These are phyloP conservation scores for Fusarium torulosum DNA, from an alignment of 2,329 filamentous ascomycete species.

Conservation along the genomic window DNA sequence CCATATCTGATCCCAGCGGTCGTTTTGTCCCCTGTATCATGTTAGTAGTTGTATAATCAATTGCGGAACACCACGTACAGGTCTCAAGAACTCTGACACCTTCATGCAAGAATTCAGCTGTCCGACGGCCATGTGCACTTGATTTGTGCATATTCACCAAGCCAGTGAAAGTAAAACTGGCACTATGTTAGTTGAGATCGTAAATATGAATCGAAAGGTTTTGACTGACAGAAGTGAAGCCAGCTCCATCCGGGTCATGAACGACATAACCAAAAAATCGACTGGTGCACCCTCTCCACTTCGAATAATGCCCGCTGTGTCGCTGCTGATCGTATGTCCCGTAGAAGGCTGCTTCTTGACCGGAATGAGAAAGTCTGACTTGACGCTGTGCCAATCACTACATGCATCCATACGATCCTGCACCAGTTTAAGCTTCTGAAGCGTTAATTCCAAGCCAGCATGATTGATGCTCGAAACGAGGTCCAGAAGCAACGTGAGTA, in stretches of 20 bases:
- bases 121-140: conserved; percentile 50
- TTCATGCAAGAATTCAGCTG: conserved; percentile 58
- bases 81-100: conserved; percentile 61
- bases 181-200: conserved; percentile 31
- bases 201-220: no score
- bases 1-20: conserved; percentile 55
- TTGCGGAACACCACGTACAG: conserved; percentile 51
- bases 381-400: conserved; percentile 62
- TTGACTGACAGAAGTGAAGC: conserved; percentile 66
- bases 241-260: conserved; percentile 71
- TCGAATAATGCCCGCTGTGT: conserved; percentile 67
- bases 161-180: conserved; percentile 68
- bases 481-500: conserved; percentile 76
- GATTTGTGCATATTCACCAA: conserved; percentile 60
- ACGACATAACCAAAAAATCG: conserved; percentile 71
- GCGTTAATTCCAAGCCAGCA: conserved; percentile 68
- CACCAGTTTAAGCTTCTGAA: conserved; percentile 71
- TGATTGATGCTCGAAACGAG: conserved; percentile 76
- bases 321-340: conserved; percentile 65
- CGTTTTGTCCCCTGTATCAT: conserved; percentile 51
- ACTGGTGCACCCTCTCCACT: conserved; percentile 60
- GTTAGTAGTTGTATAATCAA: conserved; percentile 12
- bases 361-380: conserved; percentile 66
- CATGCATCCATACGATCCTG: conserved; percentile 72
- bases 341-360: conserved; percentile 65